Conservation (phyloP, 2,329 filamentous ascomycete species). For the Pseudocercospora musae region DNA sequence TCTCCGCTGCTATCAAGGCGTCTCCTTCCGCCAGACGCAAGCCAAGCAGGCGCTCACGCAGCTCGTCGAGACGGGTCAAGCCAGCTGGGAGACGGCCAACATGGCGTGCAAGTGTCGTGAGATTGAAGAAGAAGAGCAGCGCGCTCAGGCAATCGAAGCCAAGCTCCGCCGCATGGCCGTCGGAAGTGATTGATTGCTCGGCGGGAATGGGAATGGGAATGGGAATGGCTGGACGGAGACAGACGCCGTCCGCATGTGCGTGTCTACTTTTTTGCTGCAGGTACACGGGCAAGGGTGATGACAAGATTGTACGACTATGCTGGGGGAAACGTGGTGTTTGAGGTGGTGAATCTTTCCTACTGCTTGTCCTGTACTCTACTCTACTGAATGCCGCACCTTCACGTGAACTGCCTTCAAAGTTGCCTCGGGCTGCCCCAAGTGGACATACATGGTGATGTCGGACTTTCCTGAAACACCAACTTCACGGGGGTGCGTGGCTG, state of each 20-base stretch:
- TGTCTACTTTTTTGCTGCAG: slow-evolving; percentile 2
- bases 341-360: not conserved
- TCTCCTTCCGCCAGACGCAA: slow-evolving; percentile 6
- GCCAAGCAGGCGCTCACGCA: slow-evolving; percentile 5
- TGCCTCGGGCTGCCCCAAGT: too few relatives aligned
- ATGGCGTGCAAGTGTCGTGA: slow-evolving; percentile 12
- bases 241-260: slow-evolving; percentile 2
- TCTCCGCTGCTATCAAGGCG: slow-evolving; percentile 7
- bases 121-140: slow-evolving; percentile 9
- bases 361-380: too few relatives aligned
- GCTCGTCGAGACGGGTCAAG: slow-evolving; percentile 9
- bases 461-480: slow-evolving; percentile 3
- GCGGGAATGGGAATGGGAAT: too few relatives aligned
- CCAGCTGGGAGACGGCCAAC: slow-evolving; percentile 14
- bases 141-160: slow-evolving; percentile 1
- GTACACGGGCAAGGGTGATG: slow-evolving; percentile 4
- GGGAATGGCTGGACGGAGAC: slow-evolving; percentile 5
- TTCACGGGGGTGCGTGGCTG: slow-evolving; percentile 11
- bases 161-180: slow-evolving; percentile 9
- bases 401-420: too few relatives aligned
- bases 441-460: not conserved
- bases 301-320: slow-evolving; percentile 3
- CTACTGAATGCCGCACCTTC: not conserved
- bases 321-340: not conserved
- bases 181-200: not conserved